Evolutionary conservation across 2,329 filamentous ascomycete species (phyloP), one percentile per base, ranked within the genome.

Genomic region (Penicillium sp.): DNA sequence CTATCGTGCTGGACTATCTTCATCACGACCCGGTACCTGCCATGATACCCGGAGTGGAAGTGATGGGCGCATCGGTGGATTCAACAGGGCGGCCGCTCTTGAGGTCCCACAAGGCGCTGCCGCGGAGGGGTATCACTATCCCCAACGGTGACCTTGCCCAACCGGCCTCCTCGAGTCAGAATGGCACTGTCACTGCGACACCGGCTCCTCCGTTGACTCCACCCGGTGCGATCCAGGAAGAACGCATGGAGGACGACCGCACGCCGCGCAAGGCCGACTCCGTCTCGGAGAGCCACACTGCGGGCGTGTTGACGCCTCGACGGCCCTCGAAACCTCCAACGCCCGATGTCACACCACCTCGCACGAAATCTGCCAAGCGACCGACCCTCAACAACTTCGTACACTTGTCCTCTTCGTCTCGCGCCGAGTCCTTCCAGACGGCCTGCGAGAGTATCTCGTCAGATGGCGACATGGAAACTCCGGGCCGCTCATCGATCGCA

Each of bases 331-430:
- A 84, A 61, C 86, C 86, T 14, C 87, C 86, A 28, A 91, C 88
- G 3, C 88, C 88, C 30, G 88, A 90, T 70, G 81, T 87, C 41
- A 91, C 88, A 14, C 88, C 87, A 46, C 88, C 88, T 31, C 80
- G 83, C 51, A 58, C 64, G 28, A 57, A 63, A 22, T 63, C 68
- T n/a, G 59, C 60, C 5, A 57, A 63, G 50, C 68, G 64, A 48
- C 60, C 80, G 16, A 66, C 69, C 16, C 63, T 77, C 40, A 71
- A 70, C 55, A 79, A 84, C 56, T 78, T 80, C 20, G 81, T 80
- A 28, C 81, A 81, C 55, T 70, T 77, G 9, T 85, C 77, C 2
- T 70, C 79, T 6, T 78, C 76, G 1, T 85, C 83, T n/a, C 80
- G 80, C 35, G 79, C 84, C 20, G 85, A 86, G 47, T 90, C 88